A percentile compares a stretch with the other conserved stretches of the same genome.
phyloP scores from a whole-genome alignment of 2,329 filamentous ascomycete genomes.

The Diplodia seriata region DNA sequence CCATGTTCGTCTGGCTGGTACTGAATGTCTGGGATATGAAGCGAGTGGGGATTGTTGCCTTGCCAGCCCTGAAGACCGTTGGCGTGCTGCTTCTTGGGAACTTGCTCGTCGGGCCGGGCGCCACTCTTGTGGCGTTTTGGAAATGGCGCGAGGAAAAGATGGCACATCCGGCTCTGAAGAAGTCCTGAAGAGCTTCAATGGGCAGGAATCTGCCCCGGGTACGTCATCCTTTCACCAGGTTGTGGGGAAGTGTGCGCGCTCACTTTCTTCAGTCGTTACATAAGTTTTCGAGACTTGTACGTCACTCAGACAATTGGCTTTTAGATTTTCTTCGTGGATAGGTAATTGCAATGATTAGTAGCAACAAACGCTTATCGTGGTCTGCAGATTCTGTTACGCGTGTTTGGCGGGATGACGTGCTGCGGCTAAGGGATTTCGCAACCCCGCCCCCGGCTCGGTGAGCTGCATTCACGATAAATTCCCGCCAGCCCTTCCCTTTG shows the following conservation, averaged over 20 bases:
- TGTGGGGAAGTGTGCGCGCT: too few relatives aligned
- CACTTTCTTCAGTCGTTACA: too few relatives aligned
- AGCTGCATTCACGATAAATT: neutral
- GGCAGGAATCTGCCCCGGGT: too few relatives aligned
- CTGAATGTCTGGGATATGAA: conserved; percentile 11
- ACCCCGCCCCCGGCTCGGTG: neutral
- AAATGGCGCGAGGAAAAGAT: conserved; percentile 17
- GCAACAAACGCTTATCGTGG: neutral
- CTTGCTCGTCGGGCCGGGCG: conserved; percentile 1
- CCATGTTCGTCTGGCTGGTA: neutral
- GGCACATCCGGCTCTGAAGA: conserved; percentile 7
- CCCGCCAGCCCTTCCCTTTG: neutral
- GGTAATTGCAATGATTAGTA: neutral
- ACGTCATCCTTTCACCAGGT: neutral
- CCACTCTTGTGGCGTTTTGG: neutral
- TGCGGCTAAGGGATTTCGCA: neutral
- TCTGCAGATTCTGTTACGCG: neutral
- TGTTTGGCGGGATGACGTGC: conserved; percentile 11
- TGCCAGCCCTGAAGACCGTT: neutral
- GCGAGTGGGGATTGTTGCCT: neutral
- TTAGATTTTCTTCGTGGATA: neutral
- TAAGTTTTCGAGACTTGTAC: too few relatives aligned
- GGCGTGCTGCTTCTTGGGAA: neutral
- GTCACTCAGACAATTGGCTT: neutral
- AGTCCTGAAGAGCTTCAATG: neutral